phyloP scores from a whole-genome alignment of 2,329 filamentous ascomycete genomes.

The Pseudogymnoascus sp. region DNA sequence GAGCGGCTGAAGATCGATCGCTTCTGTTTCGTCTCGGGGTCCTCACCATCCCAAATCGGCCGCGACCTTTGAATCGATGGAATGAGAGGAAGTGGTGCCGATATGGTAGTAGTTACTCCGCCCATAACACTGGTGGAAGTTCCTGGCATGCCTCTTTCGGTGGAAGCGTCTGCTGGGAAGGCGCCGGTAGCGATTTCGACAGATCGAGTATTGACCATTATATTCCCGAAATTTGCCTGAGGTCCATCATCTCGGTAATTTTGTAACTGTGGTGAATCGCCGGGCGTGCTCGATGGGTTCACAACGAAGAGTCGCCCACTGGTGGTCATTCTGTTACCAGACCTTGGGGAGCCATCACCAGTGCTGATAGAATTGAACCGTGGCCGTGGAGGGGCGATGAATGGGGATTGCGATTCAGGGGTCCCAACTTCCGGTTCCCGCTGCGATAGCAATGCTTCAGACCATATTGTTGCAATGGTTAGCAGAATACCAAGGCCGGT shows the following conservation, averaged over 20 bases:
- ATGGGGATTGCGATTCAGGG: conserved; percentile 27
- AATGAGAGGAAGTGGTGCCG: conserved; percentile 10
- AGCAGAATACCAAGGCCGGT: conserved; percentile 24
- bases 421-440: conserved; percentile 20
- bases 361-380: conserved; percentile 20
- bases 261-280: conserved; percentile 16
- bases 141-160: background rate
- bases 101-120: background rate
- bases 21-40: conserved; percentile 16
- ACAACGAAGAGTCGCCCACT: conserved; percentile 25
- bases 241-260: background rate
- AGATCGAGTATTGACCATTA: conserved; percentile 5
- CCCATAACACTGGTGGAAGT: background rate
- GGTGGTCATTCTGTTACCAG: conserved; percentile 19
- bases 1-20: conserved; percentile 21
- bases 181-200: background rate
- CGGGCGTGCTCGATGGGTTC: conserved; percentile 24
- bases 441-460: conserved; percentile 18
- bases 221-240: background rate
- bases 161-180: background rate
- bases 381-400: conserved; percentile 20
- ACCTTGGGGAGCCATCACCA: conserved; percentile 22
- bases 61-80: conserved; percentile 11
- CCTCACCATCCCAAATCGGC: background rate
- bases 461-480: conserved; percentile 24